Percentiles rank a stretch among this genome's conserved stretches.
Conservation (phyloP, 2,329 filamentous ascomycete genomes). For the Ascochyta pisi region DNA sequence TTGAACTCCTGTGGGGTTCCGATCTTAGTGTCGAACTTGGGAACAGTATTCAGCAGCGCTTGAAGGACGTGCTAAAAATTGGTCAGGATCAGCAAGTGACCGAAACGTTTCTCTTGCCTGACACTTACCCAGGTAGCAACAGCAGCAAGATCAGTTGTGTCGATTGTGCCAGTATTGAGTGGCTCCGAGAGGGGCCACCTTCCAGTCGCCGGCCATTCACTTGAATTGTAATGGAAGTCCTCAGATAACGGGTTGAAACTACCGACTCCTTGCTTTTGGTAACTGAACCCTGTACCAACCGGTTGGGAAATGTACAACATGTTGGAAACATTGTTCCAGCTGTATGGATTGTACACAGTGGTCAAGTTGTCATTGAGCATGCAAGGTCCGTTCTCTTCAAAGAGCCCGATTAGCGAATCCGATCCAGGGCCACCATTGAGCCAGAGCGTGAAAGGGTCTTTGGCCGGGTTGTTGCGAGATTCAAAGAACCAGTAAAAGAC, state of each 20-base stretch:
- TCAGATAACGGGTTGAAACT: constrained; percentile 50
- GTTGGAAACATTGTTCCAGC: constrained; percentile 66
- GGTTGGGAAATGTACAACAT: constrained; percentile 69
- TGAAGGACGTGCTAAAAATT: constrained; percentile 31
- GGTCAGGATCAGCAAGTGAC: neutral
- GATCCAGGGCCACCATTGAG: constrained; percentile 61
- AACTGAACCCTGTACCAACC: constrained; percentile 64
- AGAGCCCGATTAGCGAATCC: constrained; percentile 62
- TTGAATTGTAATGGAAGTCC: constrained; percentile 55
- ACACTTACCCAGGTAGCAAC: constrained; percentile 47
- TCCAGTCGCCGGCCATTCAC: constrained; percentile 51
- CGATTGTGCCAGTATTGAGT: constrained; percentile 57
- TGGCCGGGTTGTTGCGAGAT: constrained; percentile 54
- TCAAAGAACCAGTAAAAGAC: constrained; percentile 61
- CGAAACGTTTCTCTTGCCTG: constrained; percentile 19
- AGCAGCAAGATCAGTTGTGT: constrained; percentile 65
- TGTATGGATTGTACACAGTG: constrained; percentile 60
- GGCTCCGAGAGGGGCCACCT: constrained; percentile 52
- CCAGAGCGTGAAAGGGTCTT: constrained; percentile 60
- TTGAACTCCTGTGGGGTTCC: constrained; percentile 53
- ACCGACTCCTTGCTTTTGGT: constrained; percentile 27
- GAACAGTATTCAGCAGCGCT: constrained; percentile 30
- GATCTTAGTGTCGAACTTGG: constrained; percentile 32
- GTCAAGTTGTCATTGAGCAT: constrained; percentile 29
- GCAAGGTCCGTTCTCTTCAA: constrained; percentile 49